phyloP scores from a whole-genome alignment of 192 early-diverging fungal species.

The Gryganskiella cystojenkinii region DNA sequence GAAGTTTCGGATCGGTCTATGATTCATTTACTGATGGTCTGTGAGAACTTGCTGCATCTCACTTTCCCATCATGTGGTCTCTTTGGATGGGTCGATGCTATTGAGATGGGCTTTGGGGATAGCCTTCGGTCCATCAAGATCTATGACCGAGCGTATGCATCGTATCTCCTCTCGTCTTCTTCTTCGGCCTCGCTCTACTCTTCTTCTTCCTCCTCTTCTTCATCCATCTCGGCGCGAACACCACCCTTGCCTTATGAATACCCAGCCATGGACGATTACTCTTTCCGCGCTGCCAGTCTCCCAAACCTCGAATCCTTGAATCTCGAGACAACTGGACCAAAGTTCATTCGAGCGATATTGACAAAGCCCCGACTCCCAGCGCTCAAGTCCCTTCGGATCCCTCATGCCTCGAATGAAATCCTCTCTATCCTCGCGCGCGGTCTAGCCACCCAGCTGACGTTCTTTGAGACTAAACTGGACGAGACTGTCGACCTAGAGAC shows the following conservation, averaged over 20 bases:
- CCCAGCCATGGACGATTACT: slow-evolving; percentile 4
- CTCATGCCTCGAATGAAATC: slow-evolving; percentile 6
- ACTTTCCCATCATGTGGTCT: slow-evolving; percentile 10
- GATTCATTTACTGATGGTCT: slow-evolving; percentile 14
- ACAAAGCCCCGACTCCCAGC: slow-evolving; percentile 2
- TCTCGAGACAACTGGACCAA: slow-evolving; percentile 3
- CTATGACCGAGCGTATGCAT: background rate
- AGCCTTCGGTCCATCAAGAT: slow-evolving; percentile 6
- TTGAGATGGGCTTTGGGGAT: slow-evolving; percentile 26
- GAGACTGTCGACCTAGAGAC: slow-evolving; percentile 7
- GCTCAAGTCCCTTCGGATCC: slow-evolving; percentile 10
- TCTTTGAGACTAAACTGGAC: slow-evolving; percentile 20
- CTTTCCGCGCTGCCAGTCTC: slow-evolving; percentile 1
- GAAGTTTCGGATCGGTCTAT: slow-evolving; percentile 6
- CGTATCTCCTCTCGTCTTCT: too few relatives aligned
- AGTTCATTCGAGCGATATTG: slow-evolving; percentile 15
- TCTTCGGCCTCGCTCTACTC: too few relatives aligned
- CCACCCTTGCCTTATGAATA: too few relatives aligned
- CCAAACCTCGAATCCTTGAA: slow-evolving; percentile 13
- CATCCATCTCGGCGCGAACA: too few relatives aligned
- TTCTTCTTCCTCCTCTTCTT: too few relatives aligned
- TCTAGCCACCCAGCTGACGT: slow-evolving; percentile 11
- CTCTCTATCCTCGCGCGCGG: slow-evolving; percentile 1
- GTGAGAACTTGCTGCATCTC: background rate
- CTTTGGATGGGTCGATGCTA: slow-evolving; percentile 14